Evolutionary conservation across 768 basidiomycete species (phyloP).

Genomic region (Panaeolus cyanescens): DNA sequence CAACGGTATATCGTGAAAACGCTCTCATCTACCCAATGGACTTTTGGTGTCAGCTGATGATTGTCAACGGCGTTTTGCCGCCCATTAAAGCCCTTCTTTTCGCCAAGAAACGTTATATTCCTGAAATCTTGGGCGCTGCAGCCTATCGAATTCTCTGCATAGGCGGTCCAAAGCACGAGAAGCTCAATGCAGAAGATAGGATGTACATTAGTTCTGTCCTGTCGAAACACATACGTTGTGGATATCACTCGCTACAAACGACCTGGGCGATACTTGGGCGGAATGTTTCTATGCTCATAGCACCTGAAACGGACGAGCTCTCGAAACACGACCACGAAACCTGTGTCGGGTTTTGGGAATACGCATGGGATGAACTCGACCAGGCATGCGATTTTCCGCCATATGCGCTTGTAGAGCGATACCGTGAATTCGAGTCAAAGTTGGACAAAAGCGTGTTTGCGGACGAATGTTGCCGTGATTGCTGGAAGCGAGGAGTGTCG

Average conservation of each 20-base stretch:
- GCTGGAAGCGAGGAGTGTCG: constrained; percentile 33
- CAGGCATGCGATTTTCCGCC: constrained; percentile 15
- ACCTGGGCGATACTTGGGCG: constrained; percentile 13
- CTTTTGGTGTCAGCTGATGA: not conserved
- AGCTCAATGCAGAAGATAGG: constrained; percentile 11
- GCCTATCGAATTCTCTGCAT: constrained; percentile 20
- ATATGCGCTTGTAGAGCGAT: constrained; percentile 35
- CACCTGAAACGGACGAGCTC: not conserved
- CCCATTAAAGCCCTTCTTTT: constrained; percentile 24
- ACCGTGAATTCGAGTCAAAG: constrained; percentile 15
- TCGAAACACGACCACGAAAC: constrained; percentile 6
- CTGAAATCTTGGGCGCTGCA: constrained; percentile 20
- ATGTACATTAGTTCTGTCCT: constrained; percentile 14
- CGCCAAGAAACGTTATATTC: constrained; percentile 17
- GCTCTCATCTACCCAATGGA: not conserved
- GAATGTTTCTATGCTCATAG: constrained; percentile 2
- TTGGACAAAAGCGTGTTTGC: constrained; percentile 31
- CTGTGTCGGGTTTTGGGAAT: constrained; percentile 28
- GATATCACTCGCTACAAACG: constrained; percentile 19
- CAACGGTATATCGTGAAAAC: not conserved
- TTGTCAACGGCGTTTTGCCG: constrained; percentile 12
- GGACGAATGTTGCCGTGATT: constrained; percentile 37
- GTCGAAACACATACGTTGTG: constrained; percentile 1
- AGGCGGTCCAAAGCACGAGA: constrained; percentile 9
- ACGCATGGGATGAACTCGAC: constrained; percentile 21